phyloP scores from a whole-genome alignment of 2,329 filamentous ascomycete species.

The Diplocarpon mali region DNA sequence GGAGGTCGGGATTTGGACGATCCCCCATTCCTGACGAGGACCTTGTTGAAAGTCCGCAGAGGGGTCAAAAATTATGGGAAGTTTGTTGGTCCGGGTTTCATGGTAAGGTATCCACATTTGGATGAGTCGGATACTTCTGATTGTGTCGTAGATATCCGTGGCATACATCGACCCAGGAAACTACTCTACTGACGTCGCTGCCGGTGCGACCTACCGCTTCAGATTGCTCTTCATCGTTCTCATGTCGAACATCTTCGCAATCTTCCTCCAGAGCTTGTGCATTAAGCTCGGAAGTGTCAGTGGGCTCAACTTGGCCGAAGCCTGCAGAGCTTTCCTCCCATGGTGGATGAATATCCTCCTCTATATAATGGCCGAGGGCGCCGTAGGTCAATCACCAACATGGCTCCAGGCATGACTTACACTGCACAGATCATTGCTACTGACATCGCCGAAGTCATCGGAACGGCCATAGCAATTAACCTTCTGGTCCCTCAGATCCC shows the following conservation, averaged over 20 bases:
- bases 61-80: conserved; percentile 29
- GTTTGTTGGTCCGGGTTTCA: conserved; percentile 41
- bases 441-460: conserved; percentile 50
- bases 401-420: conserved; percentile 3
- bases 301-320: conserved; percentile 42
- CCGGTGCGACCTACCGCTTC: conserved; percentile 42
- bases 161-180: conserved; percentile 37
- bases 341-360: conserved; percentile 42
- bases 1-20: conserved; percentile 5
- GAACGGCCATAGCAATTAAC: conserved; percentile 59
- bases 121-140: neutral
- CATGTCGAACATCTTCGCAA: conserved; percentile 46
- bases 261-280: conserved; percentile 45
- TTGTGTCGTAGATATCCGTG: conserved; percentile 25
- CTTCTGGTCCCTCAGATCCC: conserved; percentile 52
- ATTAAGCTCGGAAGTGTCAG: conserved; percentile 45
- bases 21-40: conserved; percentile 2
- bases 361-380: conserved; percentile 43
- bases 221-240: conserved; percentile 44
- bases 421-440: conserved; percentile 40
- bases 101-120: conserved; percentile 14
- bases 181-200: conserved; percentile 46
- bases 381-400: conserved; percentile 23
- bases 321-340: conserved; percentile 37
- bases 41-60: conserved; percentile 14